Conservation (phyloP, 805 yeast species). For the Candida cerambycidarum region DNA sequence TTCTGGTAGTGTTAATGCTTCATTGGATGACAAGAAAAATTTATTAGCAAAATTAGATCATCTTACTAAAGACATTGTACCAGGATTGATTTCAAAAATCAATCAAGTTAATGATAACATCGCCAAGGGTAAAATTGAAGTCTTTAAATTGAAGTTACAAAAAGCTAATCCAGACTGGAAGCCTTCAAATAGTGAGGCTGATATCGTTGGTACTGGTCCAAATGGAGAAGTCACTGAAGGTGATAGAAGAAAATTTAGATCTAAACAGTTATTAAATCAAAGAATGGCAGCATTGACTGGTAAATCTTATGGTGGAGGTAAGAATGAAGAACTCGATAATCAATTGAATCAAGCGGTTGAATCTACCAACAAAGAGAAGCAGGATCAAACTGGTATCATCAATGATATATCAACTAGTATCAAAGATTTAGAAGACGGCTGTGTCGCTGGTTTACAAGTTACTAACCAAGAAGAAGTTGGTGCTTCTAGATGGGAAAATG, state of each 20-base stretch:
- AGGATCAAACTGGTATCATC: constrained; percentile 58
- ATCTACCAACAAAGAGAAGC: constrained; percentile 52
- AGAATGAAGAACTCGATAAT: constrained; percentile 54
- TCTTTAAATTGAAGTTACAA: constrained; percentile 54
- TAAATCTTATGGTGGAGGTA: constrained; percentile 39
- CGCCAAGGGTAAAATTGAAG: constrained; percentile 60
- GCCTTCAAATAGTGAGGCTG: constrained; percentile 33
- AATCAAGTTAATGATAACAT: constrained; percentile 66
- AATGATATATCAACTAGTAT: constrained; percentile 73
- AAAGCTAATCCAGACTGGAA: constrained; percentile 67
- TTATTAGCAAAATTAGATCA: constrained; percentile 56
- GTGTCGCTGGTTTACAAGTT: constrained; percentile 42
- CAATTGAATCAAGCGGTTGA: constrained; percentile 53
- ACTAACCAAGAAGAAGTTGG: constrained; percentile 48
- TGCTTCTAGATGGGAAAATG: constrained; percentile 75
- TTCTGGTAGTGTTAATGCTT: constrained; percentile 26
- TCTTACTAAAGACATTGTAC: constrained; percentile 67
- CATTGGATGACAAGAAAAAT: constrained; percentile 47
- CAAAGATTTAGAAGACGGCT: constrained; percentile 55
- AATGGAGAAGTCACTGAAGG: constrained; percentile 82
- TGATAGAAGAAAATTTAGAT: constrained; percentile 77
- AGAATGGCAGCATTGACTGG: constrained; percentile 95
- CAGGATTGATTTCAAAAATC: constrained; percentile 65
- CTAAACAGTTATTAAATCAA: constrained; percentile 74
- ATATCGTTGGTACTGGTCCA: constrained; percentile 77